These are phyloP conservation scores for Prorocentrum cordatum DNA, from an alignment of 169 alveolate genomes.

Conservation along the genomic window DNA sequence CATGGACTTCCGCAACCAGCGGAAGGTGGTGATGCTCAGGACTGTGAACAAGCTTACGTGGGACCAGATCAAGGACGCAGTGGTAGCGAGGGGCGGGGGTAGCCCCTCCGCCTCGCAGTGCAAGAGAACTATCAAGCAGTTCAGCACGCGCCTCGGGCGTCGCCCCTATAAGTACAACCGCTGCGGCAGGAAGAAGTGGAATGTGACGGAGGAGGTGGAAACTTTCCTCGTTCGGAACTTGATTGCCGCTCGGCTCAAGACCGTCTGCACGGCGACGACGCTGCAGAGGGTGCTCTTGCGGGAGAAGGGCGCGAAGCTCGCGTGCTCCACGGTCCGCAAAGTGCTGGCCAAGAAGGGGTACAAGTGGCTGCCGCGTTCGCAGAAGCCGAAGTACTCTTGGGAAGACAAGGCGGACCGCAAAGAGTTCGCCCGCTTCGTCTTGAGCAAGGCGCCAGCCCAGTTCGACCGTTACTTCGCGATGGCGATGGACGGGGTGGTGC, in stretches of 20 bases:
- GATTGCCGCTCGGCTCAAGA: background rate
- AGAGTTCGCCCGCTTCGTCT: background rate
- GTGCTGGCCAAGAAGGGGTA: background rate
- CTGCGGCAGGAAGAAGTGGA: background rate
- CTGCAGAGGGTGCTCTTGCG: background rate
- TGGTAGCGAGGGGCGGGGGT: background rate
- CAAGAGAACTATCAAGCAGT: background rate
- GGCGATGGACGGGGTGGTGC: background rate
- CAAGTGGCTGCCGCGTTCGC: slow-evolving; percentile 18
- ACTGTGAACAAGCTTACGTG: background rate
- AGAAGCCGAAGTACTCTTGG: background rate
- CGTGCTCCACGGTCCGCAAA: background rate
- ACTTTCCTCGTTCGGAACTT: background rate
- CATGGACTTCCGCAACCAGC: background rate
- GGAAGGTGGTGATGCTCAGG: background rate
- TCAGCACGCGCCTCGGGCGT: background rate
- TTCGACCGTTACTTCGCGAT: background rate
- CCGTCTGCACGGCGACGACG: background rate
- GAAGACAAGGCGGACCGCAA: background rate
- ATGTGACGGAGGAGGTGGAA: background rate
- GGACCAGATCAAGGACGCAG: background rate
- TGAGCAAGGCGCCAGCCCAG: background rate
- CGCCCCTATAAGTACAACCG: background rate
- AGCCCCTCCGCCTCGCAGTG: background rate
- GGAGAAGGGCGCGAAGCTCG: background rate